Percentiles rank a stretch among this genome's conserved stretches.
phyloP scores from a whole-genome alignment of 2,329 filamentous ascomycete species.

The Xenoacremonium recifei region DNA sequence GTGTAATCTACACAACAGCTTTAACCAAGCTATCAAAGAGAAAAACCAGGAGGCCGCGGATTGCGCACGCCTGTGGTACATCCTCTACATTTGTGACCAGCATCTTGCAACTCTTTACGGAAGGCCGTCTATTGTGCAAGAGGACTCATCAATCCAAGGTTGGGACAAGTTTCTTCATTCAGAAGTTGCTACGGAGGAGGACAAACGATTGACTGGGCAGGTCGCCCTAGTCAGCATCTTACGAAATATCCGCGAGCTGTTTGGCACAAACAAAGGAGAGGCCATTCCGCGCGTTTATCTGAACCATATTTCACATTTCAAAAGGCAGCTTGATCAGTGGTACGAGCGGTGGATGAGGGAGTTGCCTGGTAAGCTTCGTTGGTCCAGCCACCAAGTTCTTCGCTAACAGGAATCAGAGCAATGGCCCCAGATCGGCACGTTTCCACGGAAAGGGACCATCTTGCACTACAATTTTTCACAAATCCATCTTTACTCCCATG shows the following conservation, averaged over 20 bases:
- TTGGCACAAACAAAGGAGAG: slow-evolving; percentile 56
- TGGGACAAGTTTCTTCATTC: slow-evolving; percentile 56
- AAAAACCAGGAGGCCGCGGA: slow-evolving; percentile 46
- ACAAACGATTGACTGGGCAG: slow-evolving; percentile 58
- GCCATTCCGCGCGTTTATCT: slow-evolving; percentile 51
- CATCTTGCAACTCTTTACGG: slow-evolving; percentile 62
- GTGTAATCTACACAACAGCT: slow-evolving; percentile 43
- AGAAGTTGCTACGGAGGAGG: slow-evolving; percentile 49
- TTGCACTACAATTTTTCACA: slow-evolving; percentile 43
- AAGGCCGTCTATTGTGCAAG: slow-evolving; percentile 56
- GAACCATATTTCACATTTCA: slow-evolving; percentile 41
- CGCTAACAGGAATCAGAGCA: slow-evolving; percentile 27
- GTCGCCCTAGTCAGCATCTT: slow-evolving; percentile 58
- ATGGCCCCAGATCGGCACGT: slow-evolving; percentile 38
- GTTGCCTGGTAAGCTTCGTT: slow-evolving; percentile 25
- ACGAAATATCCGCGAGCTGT: slow-evolving; percentile 53
- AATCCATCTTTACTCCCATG: slow-evolving; percentile 41
- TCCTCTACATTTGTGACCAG: slow-evolving; percentile 60
- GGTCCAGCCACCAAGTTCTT: fast-evolving
- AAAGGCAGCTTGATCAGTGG: slow-evolving; percentile 38
- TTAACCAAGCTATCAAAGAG: slow-evolving; percentile 37
- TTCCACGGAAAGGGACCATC: slow-evolving; percentile 38
- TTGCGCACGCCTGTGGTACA: slow-evolving; percentile 59
- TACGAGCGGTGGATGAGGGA: slow-evolving; percentile 34
- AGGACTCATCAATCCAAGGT: slow-evolving; percentile 56